A percentile compares a stretch with the other conserved stretches of the same genome.
These are phyloP conservation scores for Claviceps digitariae DNA, from an alignment of 2,329 filamentous ascomycete species.

Conservation along the genomic window DNA sequence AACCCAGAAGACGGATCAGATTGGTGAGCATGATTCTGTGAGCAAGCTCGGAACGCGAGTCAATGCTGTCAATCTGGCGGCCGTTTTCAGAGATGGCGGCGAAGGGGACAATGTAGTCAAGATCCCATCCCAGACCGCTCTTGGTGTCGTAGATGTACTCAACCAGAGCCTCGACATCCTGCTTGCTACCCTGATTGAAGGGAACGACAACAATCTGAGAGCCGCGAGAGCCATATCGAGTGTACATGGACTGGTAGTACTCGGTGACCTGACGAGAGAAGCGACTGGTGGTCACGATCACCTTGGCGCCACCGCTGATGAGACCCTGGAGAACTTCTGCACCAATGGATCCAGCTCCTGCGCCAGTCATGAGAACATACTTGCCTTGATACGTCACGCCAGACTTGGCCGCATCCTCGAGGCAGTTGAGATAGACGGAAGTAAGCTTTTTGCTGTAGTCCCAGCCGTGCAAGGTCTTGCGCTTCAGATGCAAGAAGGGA, in stretches of 20 bases:
- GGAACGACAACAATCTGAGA: constrained; percentile 96
- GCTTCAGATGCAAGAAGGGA: constrained; percentile 93
- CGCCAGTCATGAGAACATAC: constrained; percentile 95
- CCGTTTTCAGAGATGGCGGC: constrained; percentile 97
- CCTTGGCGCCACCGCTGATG: constrained; percentile 92
- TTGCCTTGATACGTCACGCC: constrained; percentile 91
- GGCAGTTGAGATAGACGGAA: constrained; percentile 76
- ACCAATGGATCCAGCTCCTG: constrained; percentile 93
- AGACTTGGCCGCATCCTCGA: constrained; percentile 75
- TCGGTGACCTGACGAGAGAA: constrained; percentile 97
- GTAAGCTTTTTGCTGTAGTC: constrained; percentile 99
- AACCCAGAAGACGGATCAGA: constrained; percentile 77
- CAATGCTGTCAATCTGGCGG: constrained; percentile 90
- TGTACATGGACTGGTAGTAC: constrained; percentile 99
- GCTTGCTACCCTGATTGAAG: constrained; percentile 98
- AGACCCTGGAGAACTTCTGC: constrained; percentile 92
- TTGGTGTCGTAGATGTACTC: constrained; percentile 96
- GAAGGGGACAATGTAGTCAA: constrained; percentile 92
- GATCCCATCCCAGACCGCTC: constrained; percentile 93
- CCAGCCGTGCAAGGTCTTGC: constrained; percentile 87
- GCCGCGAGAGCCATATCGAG: constrained; percentile 80
- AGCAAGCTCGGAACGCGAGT: constrained; percentile 94
- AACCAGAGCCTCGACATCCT: constrained; percentile 86
- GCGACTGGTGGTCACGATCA: constrained; percentile 89
- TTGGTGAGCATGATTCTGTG: constrained; percentile 99